A percentile compares a stretch with the other conserved stretches of the same genome.
Evolutionary conservation across 768 basidiomycete species (phyloP).

Genomic region (Suillus placidus): DNA sequence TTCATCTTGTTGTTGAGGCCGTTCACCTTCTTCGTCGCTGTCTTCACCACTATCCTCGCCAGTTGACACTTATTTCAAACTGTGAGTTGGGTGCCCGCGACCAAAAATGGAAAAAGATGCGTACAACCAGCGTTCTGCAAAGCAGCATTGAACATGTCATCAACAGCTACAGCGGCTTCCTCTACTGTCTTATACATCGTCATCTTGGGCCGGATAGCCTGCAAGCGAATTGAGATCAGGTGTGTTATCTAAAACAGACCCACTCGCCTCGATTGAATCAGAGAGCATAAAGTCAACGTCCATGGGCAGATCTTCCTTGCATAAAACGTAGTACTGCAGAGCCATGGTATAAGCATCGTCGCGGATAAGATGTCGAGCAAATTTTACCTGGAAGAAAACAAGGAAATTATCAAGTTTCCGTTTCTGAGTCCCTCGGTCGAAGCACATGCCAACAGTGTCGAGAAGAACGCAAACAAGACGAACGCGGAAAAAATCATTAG

Average conservation of each 20-base stretch:
- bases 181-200: slow-evolving; percentile 71
- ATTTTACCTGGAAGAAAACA: slow-evolving; percentile 84
- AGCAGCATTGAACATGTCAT: slow-evolving; percentile 80
- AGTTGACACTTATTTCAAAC: slow-evolving; percentile 30
- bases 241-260: neutral
- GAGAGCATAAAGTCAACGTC: slow-evolving; percentile 97
- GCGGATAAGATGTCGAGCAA: neutral
- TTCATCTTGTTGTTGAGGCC: slow-evolving; percentile 55
- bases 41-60: slow-evolving; percentile 53
- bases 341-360: slow-evolving; percentile 8
- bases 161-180: slow-evolving; percentile 86
- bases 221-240: slow-evolving; percentile 10
- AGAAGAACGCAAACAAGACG: slow-evolving; percentile 89
- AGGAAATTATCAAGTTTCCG: slow-evolving; percentile 94
- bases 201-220: slow-evolving; percentile 89
- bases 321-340: slow-evolving; percentile 77
- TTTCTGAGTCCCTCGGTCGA: slow-evolving; percentile 90
- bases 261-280: slow-evolving; percentile 85
- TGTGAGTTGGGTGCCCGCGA: slow-evolving; percentile 15
- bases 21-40: slow-evolving; percentile 48
- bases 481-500: slow-evolving; percentile 95
- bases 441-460: slow-evolving; percentile 97
- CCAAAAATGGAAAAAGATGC: slow-evolving; percentile 21
- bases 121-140: slow-evolving; percentile 62
- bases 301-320: slow-evolving; percentile 91